Percentiles rank a stretch among this genome's conserved stretches.
Conservation (phyloP, 2,329 filamentous ascomycete genomes). For the Ceratocystiopsis brevicomis region DNA sequence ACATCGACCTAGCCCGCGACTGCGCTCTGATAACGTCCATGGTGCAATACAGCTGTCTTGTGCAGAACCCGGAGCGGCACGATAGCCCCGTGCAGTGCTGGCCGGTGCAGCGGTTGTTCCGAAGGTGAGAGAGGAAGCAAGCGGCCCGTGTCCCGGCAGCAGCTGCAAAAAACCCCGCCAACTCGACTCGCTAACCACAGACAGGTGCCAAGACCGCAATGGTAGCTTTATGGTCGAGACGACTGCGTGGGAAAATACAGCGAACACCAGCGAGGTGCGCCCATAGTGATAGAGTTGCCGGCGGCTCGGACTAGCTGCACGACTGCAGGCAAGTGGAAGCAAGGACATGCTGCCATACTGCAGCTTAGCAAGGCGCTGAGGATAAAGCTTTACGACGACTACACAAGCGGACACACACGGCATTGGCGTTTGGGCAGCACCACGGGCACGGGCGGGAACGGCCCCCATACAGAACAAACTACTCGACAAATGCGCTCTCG, state of each 20-base stretch:
- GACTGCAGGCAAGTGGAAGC: background rate
- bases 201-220: constrained; percentile 38
- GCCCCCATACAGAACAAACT: too few relatives aligned
- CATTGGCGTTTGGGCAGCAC: too few relatives aligned
- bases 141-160: too few relatives aligned
- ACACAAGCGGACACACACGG: too few relatives aligned
- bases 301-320: too few relatives aligned
- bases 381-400: too few relatives aligned
- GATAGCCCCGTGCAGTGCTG: constrained; percentile 34
- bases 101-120: constrained; percentile 39
- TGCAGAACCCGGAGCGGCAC: constrained; percentile 26
- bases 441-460: too few relatives aligned
- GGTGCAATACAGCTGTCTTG: constrained; percentile 41
- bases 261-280: background rate
- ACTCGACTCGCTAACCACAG: background rate
- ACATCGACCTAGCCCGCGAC: constrained; percentile 28
- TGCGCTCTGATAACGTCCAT: constrained; percentile 36
- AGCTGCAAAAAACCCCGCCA: too few relatives aligned
- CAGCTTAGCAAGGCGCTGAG: too few relatives aligned
- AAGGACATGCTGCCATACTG: background rate
- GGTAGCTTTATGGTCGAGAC: constrained; percentile 43
- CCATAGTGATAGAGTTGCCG: background rate
- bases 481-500: too few relatives aligned
- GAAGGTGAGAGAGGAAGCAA: constrained; percentile 26
- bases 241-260: constrained; percentile 37